phyloP scores from a whole-genome alignment of 129 eudicot species.

The Flaveria trinervia region DNA sequence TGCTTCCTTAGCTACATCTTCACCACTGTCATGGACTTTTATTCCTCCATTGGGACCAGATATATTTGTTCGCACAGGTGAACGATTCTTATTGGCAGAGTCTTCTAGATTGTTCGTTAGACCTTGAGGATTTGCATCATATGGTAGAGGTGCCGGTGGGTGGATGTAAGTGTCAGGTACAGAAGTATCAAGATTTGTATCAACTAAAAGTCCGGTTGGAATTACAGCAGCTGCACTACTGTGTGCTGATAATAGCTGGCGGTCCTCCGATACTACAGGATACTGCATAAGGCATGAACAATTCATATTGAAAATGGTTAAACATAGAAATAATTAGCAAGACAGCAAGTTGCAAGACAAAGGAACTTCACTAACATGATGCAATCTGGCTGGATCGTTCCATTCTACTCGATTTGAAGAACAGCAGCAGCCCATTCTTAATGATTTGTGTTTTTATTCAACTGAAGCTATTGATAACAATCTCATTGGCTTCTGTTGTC shows the following conservation, averaged over 20 bases:
- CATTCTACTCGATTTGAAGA: slow-evolving; percentile 56
- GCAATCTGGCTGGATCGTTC: slow-evolving; percentile 46
- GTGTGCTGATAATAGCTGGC: slow-evolving; percentile 61
- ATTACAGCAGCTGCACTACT: slow-evolving; percentile 44
- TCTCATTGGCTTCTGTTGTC: slow-evolving; percentile 47
- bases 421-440: slow-evolving; percentile 84
- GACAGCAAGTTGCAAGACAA: not conserved
- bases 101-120: slow-evolving; percentile 40
- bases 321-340: not conserved
- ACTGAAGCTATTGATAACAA: slow-evolving; percentile 38
- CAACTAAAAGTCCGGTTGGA: slow-evolving; percentile 77
- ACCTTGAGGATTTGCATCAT: slow-evolving; percentile 53
- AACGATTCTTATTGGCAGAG: slow-evolving; percentile 35
- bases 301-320: not conserved
- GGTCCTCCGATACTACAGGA: slow-evolving; percentile 72
- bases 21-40: slow-evolving; percentile 31
- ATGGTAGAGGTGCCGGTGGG: slow-evolving; percentile 86
- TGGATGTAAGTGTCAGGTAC: slow-evolving; percentile 72
- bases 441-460: slow-evolving; percentile 40
- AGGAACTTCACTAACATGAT: slow-evolving; percentile 58
- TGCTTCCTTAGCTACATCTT: slow-evolving; percentile 35
- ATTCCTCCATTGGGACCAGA: slow-evolving; percentile 39
- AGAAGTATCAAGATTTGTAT: slow-evolving; percentile 84
- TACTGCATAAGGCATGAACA: slow-evolving; percentile 41
- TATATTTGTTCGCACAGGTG: slow-evolving; percentile 32